phyloP scores from a whole-genome alignment of 352 stramenopile genomes.

The Phytophthora capsici region DNA sequence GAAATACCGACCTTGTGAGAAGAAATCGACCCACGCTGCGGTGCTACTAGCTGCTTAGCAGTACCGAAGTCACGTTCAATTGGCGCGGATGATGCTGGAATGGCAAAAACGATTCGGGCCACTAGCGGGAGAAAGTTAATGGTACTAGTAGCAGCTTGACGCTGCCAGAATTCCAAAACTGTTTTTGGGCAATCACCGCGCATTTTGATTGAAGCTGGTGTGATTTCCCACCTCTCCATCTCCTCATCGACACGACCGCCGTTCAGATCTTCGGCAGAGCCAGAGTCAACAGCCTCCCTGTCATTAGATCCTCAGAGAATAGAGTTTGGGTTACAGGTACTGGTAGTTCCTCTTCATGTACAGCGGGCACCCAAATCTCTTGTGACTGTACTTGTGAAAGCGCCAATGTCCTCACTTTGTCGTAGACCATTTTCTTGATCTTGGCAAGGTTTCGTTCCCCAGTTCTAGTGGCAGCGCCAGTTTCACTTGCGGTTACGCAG shows the following conservation, averaged over 20 bases:
- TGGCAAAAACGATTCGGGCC: conserved; percentile 6
- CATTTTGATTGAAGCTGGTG: background rate
- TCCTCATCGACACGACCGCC: background rate
- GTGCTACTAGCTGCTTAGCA: background rate
- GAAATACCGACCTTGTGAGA: conserved; percentile 3
- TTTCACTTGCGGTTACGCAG: background rate
- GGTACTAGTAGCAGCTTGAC: background rate
- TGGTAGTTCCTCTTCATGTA: too few species aligned
- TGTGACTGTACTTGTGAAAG: too few species aligned
- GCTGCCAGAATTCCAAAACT: background rate
- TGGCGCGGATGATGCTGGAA: conserved; percentile 10
- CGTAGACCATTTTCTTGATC: conserved; percentile 9
- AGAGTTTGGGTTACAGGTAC: too few species aligned
- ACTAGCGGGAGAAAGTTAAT: background rate
- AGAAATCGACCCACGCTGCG: conserved; percentile 1
- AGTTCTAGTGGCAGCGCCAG: background rate
- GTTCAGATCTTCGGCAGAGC: too few species aligned
- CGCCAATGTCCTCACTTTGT: too few species aligned
- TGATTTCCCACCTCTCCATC: background rate
- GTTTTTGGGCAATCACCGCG: background rate
- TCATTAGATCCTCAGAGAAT: too few species aligned
- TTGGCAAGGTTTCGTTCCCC: background rate
- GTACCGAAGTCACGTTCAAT: conserved; percentile 1
- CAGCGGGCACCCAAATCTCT: too few species aligned
- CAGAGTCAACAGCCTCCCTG: too few species aligned